These are phyloP conservation scores for Gentiana dahurica DNA, from an alignment of 257 asterid genomes.

Conservation along the genomic window DNA sequence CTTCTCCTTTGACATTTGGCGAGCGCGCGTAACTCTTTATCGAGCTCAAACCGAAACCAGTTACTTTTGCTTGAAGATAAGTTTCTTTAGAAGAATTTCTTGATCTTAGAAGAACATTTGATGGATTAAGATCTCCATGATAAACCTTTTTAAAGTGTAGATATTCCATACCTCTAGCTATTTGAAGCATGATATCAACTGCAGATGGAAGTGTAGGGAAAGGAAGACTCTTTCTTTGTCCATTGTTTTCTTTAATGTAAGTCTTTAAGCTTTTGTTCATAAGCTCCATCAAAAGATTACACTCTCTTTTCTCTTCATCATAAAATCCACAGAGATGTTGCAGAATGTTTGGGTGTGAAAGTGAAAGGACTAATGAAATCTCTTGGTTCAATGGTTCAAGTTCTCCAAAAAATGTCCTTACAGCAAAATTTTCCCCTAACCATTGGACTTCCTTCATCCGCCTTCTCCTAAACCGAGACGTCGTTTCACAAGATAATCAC, in stretches of 20 bases:
- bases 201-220: slow-evolving; percentile 47
- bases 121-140: slow-evolving; percentile 74
- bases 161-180: slow-evolving; percentile 88
- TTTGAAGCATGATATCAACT: slow-evolving; percentile 77
- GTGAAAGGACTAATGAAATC: slow-evolving; percentile 37
- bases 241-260: slow-evolving; percentile 45
- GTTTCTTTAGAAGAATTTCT: slow-evolving; percentile 36
- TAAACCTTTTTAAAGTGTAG: slow-evolving; percentile 55
- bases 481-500: slow-evolving; percentile 53
- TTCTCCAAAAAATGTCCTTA: slow-evolving; percentile 60
- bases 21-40: slow-evolving; percentile 25
- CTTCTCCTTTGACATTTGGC: slow-evolving; percentile 17
- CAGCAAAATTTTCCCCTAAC: slow-evolving; percentile 71
- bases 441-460: slow-evolving; percentile 78
- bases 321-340: slow-evolving; percentile 57
- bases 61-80: slow-evolving; percentile 45
- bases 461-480: slow-evolving; percentile 53
- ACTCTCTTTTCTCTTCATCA: slow-evolving; percentile 74
- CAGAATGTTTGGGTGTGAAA: slow-evolving; percentile 73
- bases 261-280: slow-evolving; percentile 55
- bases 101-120: slow-evolving; percentile 54
- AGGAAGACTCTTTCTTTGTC: slow-evolving; percentile 45
- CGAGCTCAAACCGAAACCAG: slow-evolving; percentile 47
- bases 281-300: slow-evolving; percentile 77
- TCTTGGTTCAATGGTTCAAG: slow-evolving; percentile 38